Evolutionary conservation across 176 grass and related monocot species (phyloP), one percentile per base, ranked within the genome.

Genomic region (Oryza longistaminata): DNA sequence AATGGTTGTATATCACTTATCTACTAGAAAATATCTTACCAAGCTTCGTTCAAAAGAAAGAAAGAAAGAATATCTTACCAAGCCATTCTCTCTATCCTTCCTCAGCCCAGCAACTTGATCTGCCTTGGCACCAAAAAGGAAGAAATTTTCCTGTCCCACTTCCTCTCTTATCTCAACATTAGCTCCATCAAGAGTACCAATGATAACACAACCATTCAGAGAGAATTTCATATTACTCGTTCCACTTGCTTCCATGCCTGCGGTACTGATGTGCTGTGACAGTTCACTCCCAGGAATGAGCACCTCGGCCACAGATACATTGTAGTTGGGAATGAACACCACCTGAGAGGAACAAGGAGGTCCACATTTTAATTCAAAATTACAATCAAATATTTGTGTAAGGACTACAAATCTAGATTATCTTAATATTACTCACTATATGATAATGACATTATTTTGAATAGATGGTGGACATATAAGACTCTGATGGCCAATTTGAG

Each of bases 141-240:
- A 99, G 90, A 96, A 99, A 85, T 94, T 99, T 4, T 96, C 89
- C 68, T 96, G 88, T 55, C 93, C 97, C 29, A 96, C 94, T 81
- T 99, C 97, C 85, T 99, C 93, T 85, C 97, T 94, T 61, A 99
- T 99, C 83, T 99, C 96, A 68, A 99, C 96, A 91, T 99, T 99
- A 76, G 96, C 96, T 46, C 96, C 96, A 82, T 99, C 96, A 44
- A 99, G 89, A 45, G 93, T 99, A 46, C 96, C 96, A 84, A 99
- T 99, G 81, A 99, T 99, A 82, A 99, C 74, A 0, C 96, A 96
- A 64, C 96, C 96, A 85, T 99, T 99, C 49, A 99, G 75, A 84
- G 96, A 93, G 52, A 99, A 99, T 81, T 99, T 99, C 96, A 99
- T 99, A 76, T 99, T 99, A 83, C 96, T 99, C 24, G 96, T 96